Percentiles rank a stretch among this genome's conserved stretches.
These are phyloP conservation scores for Penicillium manginii DNA, from an alignment of 495 filamentous ascomycete genomes.

Conservation along the genomic window DNA sequence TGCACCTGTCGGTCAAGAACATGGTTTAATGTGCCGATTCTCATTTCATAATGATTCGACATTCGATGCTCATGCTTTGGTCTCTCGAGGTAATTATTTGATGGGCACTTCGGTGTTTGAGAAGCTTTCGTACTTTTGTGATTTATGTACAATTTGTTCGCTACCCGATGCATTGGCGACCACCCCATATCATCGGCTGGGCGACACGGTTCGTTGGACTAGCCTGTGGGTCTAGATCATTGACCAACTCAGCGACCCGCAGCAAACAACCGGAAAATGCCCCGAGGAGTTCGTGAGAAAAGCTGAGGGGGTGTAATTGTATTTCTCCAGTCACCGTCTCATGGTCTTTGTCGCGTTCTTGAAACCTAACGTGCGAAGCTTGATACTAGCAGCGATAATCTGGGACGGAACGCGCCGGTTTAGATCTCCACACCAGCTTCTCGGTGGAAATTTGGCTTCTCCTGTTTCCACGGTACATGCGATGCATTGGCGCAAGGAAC, in stretches of 20 bases:
- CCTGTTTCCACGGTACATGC: background rate
- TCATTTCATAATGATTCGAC: background rate
- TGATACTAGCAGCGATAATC: background rate
- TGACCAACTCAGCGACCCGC: slow-evolving; percentile 2
- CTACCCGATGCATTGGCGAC: background rate
- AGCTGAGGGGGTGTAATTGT: background rate
- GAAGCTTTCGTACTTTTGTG: background rate
- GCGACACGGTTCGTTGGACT: slow-evolving; percentile 3
- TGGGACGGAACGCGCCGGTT: slow-evolving; percentile 2
- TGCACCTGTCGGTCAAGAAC: background rate
- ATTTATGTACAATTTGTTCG: background rate
- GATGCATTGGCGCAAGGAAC: background rate
- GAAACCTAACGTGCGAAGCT: background rate
- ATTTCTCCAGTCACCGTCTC: background rate
- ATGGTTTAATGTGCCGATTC: background rate
- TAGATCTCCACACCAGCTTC: background rate
- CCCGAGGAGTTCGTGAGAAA: background rate
- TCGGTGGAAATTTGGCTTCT: background rate
- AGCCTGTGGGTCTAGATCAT: slow-evolving; percentile 1
- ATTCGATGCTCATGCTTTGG: too few relatives aligned
- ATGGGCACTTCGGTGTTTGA: too few relatives aligned
- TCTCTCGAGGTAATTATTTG: too few relatives aligned
- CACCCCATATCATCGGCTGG: background rate
- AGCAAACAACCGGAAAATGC: background rate
- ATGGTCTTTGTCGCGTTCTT: background rate